Evolutionary conservation across 1,284 basidiomycete species (phyloP).

Genomic region (Boletus smithii): DNA sequence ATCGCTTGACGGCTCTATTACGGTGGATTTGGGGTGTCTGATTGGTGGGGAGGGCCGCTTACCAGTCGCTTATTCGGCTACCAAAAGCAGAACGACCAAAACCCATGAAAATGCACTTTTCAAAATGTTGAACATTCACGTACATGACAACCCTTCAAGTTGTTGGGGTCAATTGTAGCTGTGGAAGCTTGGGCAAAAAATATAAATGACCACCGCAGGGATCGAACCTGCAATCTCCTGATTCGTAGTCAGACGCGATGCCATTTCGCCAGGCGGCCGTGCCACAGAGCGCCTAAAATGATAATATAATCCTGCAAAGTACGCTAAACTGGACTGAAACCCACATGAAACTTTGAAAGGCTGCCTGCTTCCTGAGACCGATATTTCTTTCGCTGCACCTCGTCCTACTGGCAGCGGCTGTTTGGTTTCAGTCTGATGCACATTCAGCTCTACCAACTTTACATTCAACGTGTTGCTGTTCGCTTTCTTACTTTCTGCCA

Average conservation of each 20-base stretch:
- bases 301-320: neutral
- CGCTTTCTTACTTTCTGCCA: conserved; percentile 7
- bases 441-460: conserved; percentile 5
- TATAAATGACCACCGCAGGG: conserved; percentile 32
- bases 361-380: too few relatives aligned
- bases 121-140: too few relatives aligned
- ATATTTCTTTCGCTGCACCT: too few relatives aligned
- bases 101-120: too few relatives aligned
- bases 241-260: conserved; percentile 67
- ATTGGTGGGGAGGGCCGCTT: too few relatives aligned
- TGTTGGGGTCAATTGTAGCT: too few relatives aligned
- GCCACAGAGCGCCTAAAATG: neutral
- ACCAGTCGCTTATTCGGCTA: too few relatives aligned
- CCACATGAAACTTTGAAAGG: conserved; percentile 18
- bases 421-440: conserved; percentile 24
- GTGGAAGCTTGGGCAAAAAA: neutral
- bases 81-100: too few relatives aligned
- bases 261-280: conserved; percentile 63
- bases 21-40: too few relatives aligned
- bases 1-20: too few relatives aligned
- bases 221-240: conserved; percentile 71
- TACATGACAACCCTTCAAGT: too few relatives aligned
- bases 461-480: neutral
- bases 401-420: too few relatives aligned
- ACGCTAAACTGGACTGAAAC: conserved; percentile 12